A percentile compares a stretch with the other conserved stretches of the same genome.
Evolutionary conservation across 805 yeast genomes (phyloP).

Genomic region (Hanseniaspora jakobsenii): DNA sequence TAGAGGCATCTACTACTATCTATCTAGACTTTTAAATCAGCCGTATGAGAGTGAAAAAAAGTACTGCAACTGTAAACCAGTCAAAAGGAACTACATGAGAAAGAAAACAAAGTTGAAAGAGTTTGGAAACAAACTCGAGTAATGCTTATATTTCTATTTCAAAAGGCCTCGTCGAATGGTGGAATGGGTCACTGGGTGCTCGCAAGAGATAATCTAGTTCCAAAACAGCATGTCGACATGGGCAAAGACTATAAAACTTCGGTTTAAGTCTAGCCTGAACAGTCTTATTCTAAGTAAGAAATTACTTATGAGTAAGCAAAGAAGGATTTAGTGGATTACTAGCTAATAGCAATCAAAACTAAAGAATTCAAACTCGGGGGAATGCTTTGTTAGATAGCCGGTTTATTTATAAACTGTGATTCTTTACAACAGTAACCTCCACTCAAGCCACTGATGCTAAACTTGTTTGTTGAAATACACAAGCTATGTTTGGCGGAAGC

Average conservation of each 20-base stretch:
- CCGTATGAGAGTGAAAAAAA: background rate
- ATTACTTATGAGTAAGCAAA: slow-evolving; percentile 25
- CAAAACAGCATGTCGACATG: slow-evolving; percentile 26
- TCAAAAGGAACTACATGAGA: slow-evolving; percentile 24
- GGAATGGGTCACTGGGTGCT: slow-evolving; percentile 28
- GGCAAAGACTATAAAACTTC: slow-evolving; percentile 18
- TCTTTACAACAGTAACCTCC: slow-evolving; percentile 26
- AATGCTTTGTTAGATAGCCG: slow-evolving; percentile 25
- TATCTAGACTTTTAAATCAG: slow-evolving; percentile 2
- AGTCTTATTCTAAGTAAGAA: slow-evolving; percentile 27
- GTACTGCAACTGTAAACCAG: slow-evolving; percentile 6
- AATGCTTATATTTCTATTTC: slow-evolving; percentile 21
- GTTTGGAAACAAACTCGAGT: slow-evolving; percentile 25
- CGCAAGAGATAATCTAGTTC: slow-evolving; percentile 25
- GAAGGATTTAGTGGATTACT: slow-evolving; percentile 30
- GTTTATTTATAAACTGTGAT: slow-evolving; percentile 20
- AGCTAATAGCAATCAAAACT: slow-evolving; percentile 25
- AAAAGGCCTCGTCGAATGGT: slow-evolving; percentile 27
- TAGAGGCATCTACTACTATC: no score
- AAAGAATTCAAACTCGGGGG: slow-evolving; percentile 25
- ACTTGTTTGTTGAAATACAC: slow-evolving; percentile 24
- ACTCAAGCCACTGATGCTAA: slow-evolving; percentile 26
- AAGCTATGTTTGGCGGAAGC: slow-evolving; percentile 25
- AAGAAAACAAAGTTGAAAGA: slow-evolving; percentile 26
- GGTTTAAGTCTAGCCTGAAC: slow-evolving; percentile 23